Evolutionary conservation across 192 early-diverging fungal genomes (phyloP).

Genomic region (Lobosporangium transversale): DNA sequence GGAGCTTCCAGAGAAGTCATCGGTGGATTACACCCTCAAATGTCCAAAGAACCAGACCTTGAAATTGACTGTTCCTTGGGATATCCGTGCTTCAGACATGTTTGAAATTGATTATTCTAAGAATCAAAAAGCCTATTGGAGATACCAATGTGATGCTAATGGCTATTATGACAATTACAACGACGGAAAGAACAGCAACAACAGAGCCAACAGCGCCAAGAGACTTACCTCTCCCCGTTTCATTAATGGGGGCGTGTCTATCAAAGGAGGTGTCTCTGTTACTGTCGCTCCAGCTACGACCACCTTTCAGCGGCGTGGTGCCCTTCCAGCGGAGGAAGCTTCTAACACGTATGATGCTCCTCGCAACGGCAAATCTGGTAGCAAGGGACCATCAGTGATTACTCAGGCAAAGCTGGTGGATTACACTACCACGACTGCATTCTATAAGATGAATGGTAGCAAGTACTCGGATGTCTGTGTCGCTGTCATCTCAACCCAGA

Average conservation of each 20-base stretch:
- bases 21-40: constrained; percentile 36
- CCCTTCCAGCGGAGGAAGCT: too few relatives aligned
- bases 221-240: too few relatives aligned
- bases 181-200: not conserved
- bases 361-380: too few relatives aligned
- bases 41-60: constrained; percentile 15
- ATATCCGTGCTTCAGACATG: constrained; percentile 3
- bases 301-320: constrained; percentile 25
- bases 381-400: too few relatives aligned
- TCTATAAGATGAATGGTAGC: constrained; percentile 14
- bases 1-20: constrained; percentile 16
- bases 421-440: constrained; percentile 4
- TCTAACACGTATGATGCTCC: too few relatives aligned
- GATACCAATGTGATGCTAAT: constrained; percentile 14
- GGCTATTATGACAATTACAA: not conserved
- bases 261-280: not conserved
- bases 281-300: constrained; percentile 9
- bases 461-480: constrained; percentile 22
- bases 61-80: constrained; percentile 20
- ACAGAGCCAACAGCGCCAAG: too few relatives aligned
- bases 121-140: constrained; percentile 33
- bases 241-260: not conserved
- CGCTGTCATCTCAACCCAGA: constrained; percentile 15
- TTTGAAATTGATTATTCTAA: constrained; percentile 17
- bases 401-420: constrained; percentile 14